Evolutionary conservation across 352 stramenopile genomes (phyloP), one percentile per base, ranked within the genome.

Genomic region (Blastocystis hominis): DNA sequence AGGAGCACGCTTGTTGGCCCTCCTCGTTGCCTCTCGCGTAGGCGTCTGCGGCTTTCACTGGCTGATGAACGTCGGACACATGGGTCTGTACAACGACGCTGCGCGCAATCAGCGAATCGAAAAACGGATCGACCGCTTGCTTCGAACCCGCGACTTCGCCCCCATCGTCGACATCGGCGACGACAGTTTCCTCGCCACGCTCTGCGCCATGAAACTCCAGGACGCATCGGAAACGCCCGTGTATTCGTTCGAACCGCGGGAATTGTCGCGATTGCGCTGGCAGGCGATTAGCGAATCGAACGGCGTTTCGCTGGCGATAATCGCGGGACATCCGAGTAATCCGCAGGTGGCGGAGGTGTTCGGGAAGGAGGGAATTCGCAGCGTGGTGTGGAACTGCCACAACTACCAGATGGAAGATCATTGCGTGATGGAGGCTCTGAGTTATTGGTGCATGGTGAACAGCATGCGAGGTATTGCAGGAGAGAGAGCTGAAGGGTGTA

Each of bases 401-500:
- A 20, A 68, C 24, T 84, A 84, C 44, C 72, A 84, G 55, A 84
- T 84, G 72, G 72, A 84, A 46, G 72, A 84, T 46, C 50, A 84
- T 46, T 30, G 10, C 7, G 72, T 84, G 46, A 84, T 84, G 72
- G 72, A 64, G 56, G 72, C 47, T 0, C 30, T 84, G 5, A 84
- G 72, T 34, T 84, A 84, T 34, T 84, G 72, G 72, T 84, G 72
- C 55, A 40, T 34, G 17, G 72, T 84, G 24, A 84, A 84, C 36
- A 13, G 47, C 24, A n/a, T 84, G 47, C 53, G 72, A 68, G 38
- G 53, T 69, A 34, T 53, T 20, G 15, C n/a, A 44, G 34, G 55
- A 38, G 0, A 13, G 24, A 30, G 24, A 30, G 24, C 24, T 30
- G 24, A 30, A 30, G 24, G 24, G 24, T 30, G 24, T 30, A 30